Evolutionary conservation across 164 flowering plant species (phyloP).

Genomic region (Taxillus chinensis): DNA sequence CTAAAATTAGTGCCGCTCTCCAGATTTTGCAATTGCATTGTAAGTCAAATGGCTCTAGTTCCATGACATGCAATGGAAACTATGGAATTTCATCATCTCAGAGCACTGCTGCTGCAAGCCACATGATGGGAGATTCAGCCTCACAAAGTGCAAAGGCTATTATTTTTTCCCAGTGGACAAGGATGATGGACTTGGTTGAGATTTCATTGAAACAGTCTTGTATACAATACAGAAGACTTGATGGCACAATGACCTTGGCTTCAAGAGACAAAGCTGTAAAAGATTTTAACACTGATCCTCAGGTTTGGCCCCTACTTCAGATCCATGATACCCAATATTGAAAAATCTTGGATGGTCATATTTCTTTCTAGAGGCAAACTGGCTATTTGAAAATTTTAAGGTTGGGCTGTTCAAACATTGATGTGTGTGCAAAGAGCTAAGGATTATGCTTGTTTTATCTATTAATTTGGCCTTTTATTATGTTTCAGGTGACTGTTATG

Average conservation of each 20-base stretch:
- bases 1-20: slow-evolving; percentile 70
- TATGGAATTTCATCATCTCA: slow-evolving; percentile 16
- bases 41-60: slow-evolving; percentile 12
- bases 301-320: slow-evolving; percentile 38
- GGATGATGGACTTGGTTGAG: slow-evolving; percentile 85
- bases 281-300: slow-evolving; percentile 72
- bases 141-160: slow-evolving; percentile 46
- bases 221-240: slow-evolving; percentile 66
- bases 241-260: slow-evolving; percentile 77
- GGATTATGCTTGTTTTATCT: too few relatives aligned
- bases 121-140: slow-evolving; percentile 7
- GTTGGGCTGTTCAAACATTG: too few relatives aligned
- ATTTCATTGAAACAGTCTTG: slow-evolving; percentile 33
- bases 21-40: slow-evolving; percentile 49
- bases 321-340: background rate
- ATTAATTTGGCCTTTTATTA: too few relatives aligned
- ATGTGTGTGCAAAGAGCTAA: too few relatives aligned
- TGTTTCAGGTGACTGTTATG: slow-evolving; percentile 76
- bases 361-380: background rate
- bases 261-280: slow-evolving; percentile 75
- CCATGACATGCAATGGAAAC: slow-evolving; percentile 9
- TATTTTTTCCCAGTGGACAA: slow-evolving; percentile 93
- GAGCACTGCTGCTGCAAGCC: slow-evolving; percentile 11
- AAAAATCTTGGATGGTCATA: background rate
- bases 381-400: background rate